Evolutionary conservation across 148 eudicot genomes (phyloP).

Genomic region (Vaccinium darrowii): DNA sequence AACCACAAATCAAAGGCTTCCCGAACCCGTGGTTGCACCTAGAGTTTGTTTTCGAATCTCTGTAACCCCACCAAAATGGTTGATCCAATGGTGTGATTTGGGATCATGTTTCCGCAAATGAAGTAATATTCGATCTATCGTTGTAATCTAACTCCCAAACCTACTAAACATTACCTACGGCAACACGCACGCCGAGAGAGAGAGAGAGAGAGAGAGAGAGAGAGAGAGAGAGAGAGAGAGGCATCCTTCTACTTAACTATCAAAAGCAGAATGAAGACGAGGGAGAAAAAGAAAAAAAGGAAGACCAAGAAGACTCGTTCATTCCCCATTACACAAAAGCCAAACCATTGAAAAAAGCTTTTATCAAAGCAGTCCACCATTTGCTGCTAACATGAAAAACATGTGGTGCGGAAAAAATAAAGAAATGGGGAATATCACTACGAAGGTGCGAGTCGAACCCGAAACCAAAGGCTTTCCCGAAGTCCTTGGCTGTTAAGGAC

Average conservation of each 20-base stretch:
- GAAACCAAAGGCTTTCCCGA: too few species aligned
- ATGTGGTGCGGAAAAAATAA: background rate
- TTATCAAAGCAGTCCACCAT: conserved; percentile 11
- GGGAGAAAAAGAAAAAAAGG: background rate
- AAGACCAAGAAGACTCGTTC: background rate
- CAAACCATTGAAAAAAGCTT: background rate
- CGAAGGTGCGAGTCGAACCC: too few species aligned
- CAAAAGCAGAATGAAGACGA: background rate
- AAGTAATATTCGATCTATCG: too few species aligned
- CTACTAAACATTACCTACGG: too few species aligned
- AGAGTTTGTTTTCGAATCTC: background rate
- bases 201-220: too few species aligned
- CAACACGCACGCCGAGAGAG: too few species aligned
- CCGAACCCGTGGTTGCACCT: background rate
- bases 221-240: too few species aligned
- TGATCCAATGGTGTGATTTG: background rate
- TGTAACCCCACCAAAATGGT: background rate
- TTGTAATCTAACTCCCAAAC: too few species aligned
- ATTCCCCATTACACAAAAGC: conserved; percentile 1
- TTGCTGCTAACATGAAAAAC: background rate
- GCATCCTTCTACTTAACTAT: too few species aligned
- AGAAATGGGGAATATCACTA: background rate
- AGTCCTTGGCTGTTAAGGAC: too few species aligned
- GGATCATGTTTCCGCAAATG: background rate
- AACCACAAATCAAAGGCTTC: background rate